A percentile compares a stretch with the other conserved stretches of the same genome.
Conservation (phyloP, 2,329 filamentous ascomycete genomes). For the Scedosporium boydii region DNA sequence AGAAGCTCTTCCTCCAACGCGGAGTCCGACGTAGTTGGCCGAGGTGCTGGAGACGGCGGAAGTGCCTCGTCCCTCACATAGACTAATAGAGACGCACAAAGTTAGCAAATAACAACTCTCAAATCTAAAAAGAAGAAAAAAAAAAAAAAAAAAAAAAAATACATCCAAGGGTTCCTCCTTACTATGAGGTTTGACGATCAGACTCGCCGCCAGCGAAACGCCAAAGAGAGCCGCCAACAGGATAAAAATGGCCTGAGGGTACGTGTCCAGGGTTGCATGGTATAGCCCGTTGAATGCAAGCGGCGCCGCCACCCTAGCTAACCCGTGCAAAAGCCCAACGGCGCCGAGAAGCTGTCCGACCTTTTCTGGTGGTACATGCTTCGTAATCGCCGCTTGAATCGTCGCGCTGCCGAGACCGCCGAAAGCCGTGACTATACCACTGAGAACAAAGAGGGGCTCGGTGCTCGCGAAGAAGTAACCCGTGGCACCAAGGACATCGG, state of each 20-base stretch:
- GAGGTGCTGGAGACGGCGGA: neutral
- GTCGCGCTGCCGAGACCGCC: slow-evolving; percentile 82
- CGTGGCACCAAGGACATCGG: slow-evolving; percentile 66
- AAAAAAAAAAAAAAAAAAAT: too few species aligned
- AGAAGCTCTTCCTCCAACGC: slow-evolving; percentile 7
- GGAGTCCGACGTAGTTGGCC: neutral
- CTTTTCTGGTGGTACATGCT: slow-evolving; percentile 75
- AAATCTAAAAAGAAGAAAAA: too few species aligned
- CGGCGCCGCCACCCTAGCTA: slow-evolving; percentile 70
- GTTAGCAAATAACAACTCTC: too few species aligned
- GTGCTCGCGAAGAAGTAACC: slow-evolving; percentile 62
- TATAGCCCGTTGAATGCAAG: slow-evolving; percentile 82
- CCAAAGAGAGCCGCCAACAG: slow-evolving; percentile 59
- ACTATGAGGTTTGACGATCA: slow-evolving; percentile 67
- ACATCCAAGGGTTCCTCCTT: slow-evolving; percentile 21
- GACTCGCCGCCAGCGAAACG: slow-evolving; percentile 54
- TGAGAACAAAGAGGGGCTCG: slow-evolving; percentile 56
- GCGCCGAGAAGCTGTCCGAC: slow-evolving; percentile 86
- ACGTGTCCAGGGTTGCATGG: slow-evolving; percentile 65
- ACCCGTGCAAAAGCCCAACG: slow-evolving; percentile 73
- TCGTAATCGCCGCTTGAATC: slow-evolving; percentile 75
- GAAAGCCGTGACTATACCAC: slow-evolving; percentile 63
- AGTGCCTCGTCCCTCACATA: neutral
- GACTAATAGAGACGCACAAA: neutral
- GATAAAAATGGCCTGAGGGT: slow-evolving; percentile 76